A percentile compares a stretch with the other conserved stretches of the same genome.
Conservation (phyloP, 345 rosid genomes). For the Xanthoceras sorbifolium region DNA sequence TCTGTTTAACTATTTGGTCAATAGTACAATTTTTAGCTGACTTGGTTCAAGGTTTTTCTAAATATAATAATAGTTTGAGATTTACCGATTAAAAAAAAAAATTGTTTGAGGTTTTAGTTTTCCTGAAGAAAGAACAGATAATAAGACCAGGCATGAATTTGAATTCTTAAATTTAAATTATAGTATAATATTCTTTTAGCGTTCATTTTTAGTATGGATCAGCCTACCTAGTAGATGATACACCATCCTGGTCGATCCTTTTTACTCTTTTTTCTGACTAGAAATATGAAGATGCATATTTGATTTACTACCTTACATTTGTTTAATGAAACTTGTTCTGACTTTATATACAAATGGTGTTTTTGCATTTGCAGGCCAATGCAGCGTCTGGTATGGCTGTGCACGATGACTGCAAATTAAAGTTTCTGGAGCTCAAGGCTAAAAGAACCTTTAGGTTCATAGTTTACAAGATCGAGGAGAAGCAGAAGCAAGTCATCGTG, state of each 20-base stretch:
- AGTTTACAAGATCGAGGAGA: conserved; percentile 61
- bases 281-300: background rate
- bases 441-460: conserved; percentile 58
- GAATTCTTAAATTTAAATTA: background rate
- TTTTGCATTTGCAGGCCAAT: conserved; percentile 41
- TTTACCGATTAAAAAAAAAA: too few species aligned
- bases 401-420: conserved; percentile 68
- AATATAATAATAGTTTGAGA: background rate
- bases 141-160: background rate
- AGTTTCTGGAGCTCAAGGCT: conserved; percentile 61
- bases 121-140: background rate
- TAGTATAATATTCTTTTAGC: background rate
- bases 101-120: background rate
- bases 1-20: too few species aligned
- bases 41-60: background rate
- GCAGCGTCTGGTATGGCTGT: conserved; percentile 73
- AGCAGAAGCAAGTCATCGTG: conserved; percentile 61
- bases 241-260: background rate
- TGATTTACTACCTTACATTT: background rate
- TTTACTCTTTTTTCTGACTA: background rate
- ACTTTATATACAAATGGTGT: background rate
- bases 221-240: background rate
- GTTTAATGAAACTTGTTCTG: background rate
- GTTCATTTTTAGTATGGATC: background rate
- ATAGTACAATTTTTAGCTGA: background rate